Base-by-base conservation (phyloP, 257 asterid species). In the Sherardia arvensis region DNA sequence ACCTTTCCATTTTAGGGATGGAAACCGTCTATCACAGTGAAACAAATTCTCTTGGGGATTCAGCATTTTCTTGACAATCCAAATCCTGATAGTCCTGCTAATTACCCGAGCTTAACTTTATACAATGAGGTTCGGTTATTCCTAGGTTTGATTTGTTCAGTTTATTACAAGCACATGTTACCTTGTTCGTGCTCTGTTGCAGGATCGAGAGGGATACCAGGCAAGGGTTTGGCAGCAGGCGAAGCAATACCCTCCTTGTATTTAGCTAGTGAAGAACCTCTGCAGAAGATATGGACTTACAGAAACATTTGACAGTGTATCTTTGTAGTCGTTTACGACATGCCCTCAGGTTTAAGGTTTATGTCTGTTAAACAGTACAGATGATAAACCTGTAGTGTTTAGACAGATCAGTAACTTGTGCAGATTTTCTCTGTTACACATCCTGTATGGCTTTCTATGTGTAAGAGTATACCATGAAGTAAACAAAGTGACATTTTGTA, bases 11-110 rank as follows among this genome's bases (percentile, higher is more conserved):
- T 43, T 20, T 38, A 77, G 78, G 83, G 83, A 30, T 78, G 83
- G 79, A 68, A 72, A 67, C 79, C 79, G 33, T 77, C 79, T 23
- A 74, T 78, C 29, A 78, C 83, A 59, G 79, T 78, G 32, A 74
- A 70, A 57, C 83, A 78, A 61, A 68, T 74, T 74, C 72, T 78
- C 26, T 65, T 74, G 23, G 83, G 83, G 34, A 74, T 78, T 58
- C 83, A 78, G 55, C 79, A 78, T 72, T 71, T 78, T 53, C 65
- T 78, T 1, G 79, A 74, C 66, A 69, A 43, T 23, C 83, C 83
- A 48, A 78, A 78, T 40, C 79, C 77, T 4, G 60, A 61, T 28
- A 74, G 74, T 71, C 79, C 83, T 22, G 77, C 79, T 4, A 77
- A 74, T 61, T 66, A 68, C 11, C 74, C 71, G 22, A 76, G 75